Evolutionary conservation across 805 yeast genomes (phyloP).

Genomic region (Hanseniaspora thailandica): DNA sequence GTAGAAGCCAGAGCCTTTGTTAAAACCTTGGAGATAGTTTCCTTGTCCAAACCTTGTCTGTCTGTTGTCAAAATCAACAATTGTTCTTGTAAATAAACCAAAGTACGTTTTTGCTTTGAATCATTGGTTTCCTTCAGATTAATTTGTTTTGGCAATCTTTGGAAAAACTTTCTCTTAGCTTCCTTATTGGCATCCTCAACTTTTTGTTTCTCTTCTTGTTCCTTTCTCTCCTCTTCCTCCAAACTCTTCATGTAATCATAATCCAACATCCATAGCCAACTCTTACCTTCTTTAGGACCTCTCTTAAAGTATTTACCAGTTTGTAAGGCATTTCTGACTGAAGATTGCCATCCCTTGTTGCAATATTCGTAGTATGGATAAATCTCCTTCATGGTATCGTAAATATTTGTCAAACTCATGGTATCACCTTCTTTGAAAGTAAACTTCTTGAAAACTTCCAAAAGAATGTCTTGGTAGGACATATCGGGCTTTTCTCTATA

Average conservation of each 20-base stretch:
- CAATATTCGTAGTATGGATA: conserved; percentile 89
- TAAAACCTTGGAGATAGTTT: conserved; percentile 68
- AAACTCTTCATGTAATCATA: conserved; percentile 72
- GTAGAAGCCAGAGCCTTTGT: conserved; percentile 90
- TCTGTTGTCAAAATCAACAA: conserved; percentile 68
- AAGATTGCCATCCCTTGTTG: conserved; percentile 95
- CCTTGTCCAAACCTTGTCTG: conserved; percentile 63
- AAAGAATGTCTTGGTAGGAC: conserved; percentile 70
- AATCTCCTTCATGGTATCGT: conserved; percentile 71
- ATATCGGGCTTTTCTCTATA: conserved; percentile 73
- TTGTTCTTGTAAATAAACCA: conserved; percentile 77
- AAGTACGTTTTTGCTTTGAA: conserved; percentile 41
- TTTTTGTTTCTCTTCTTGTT: conserved; percentile 35
- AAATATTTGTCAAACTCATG: conserved; percentile 71
- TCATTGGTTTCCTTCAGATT: conserved; percentile 26
- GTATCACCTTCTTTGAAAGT: conserved; percentile 48
- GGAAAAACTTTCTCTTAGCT: conserved; percentile 24
- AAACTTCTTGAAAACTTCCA: conserved; percentile 60
- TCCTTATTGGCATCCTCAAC: conserved; percentile 16
- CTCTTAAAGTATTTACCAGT: conserved; percentile 75
- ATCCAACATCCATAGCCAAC: conserved; percentile 91
- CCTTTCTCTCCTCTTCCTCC: conserved; percentile 60
- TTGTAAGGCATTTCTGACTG: conserved; percentile 80
- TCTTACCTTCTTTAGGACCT: conserved; percentile 77
- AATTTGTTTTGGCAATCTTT: conserved; percentile 27